These are phyloP conservation scores for Vigna hirtella DNA, from an alignment of 306 rosid species.

Conservation along the genomic window DNA sequence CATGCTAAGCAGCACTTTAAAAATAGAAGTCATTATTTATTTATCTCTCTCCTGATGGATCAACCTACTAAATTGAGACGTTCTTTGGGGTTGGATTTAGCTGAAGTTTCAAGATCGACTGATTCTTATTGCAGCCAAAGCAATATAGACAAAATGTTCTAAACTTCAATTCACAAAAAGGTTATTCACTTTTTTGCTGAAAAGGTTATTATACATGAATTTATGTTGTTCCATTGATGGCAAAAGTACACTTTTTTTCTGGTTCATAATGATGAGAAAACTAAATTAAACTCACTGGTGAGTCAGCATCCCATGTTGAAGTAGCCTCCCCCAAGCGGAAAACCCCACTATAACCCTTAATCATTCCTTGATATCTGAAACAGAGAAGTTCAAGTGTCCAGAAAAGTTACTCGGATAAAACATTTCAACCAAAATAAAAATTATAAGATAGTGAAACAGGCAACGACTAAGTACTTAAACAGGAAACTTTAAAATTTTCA, in stretches of 20 bases:
- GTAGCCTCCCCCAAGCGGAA: slow-evolving; percentile 98
- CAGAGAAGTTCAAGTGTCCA: slow-evolving; percentile 39
- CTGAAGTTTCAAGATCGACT: background rate
- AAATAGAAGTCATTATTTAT: background rate
- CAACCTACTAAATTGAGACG: background rate
- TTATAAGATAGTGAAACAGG: slow-evolving; percentile 10
- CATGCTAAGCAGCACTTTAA: background rate
- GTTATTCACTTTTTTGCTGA: background rate
- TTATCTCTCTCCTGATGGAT: background rate
- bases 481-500: slow-evolving; percentile 31
- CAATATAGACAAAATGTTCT: background rate
- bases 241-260: slow-evolving; percentile 20
- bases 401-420: slow-evolving; percentile 26
- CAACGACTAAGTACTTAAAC: slow-evolving; percentile 22
- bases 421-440: slow-evolving; percentile 30
- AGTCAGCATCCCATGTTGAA: slow-evolving; percentile 99
- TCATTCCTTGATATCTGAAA: slow-evolving; percentile 93
- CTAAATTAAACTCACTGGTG: slow-evolving; percentile 69
- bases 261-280: slow-evolving; percentile 29
- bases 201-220: background rate
- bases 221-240: slow-evolving; percentile 21
- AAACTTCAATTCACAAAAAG: background rate
- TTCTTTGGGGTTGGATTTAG: background rate
- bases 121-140: background rate
- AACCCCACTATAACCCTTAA: slow-evolving; percentile 92